These are phyloP conservation scores for Aspergillus sp. DNA, from an alignment of 2,329 filamentous ascomycete genomes.

Conservation along the genomic window DNA sequence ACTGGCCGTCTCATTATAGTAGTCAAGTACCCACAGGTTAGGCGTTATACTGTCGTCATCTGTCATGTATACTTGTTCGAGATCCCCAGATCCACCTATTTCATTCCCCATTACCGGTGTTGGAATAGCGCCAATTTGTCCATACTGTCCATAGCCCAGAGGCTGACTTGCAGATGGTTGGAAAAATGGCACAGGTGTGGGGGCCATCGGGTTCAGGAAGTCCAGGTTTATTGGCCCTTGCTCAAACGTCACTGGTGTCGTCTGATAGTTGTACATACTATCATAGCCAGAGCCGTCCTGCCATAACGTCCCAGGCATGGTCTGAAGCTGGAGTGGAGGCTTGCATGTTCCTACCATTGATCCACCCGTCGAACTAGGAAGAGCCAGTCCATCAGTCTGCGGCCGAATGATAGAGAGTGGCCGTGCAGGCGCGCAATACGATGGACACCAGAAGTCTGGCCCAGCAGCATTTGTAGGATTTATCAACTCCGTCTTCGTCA, in stretches of 20 bases:
- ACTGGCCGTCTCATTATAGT: conserved; percentile 1
- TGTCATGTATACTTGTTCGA: conserved; percentile 1
- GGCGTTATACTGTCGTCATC: neutral
- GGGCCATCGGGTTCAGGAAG: neutral
- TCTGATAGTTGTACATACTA: neutral
- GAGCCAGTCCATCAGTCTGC: neutral
- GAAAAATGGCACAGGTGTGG: neutral
- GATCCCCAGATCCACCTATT: neutral
- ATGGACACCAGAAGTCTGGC: conserved; percentile 1
- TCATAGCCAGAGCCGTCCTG: neutral
- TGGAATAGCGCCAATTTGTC: neutral
- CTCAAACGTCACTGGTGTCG: neutral
- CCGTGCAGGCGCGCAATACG: neutral
- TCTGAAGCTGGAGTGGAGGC: neutral
- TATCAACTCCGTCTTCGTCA: neutral
- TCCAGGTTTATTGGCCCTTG: neutral
- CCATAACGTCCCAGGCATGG: neutral
- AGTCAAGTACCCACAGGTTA: conserved; percentile 7
- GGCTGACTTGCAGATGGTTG: neutral
- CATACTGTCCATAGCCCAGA: neutral
- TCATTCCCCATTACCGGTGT: neutral
- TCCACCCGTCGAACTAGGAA: neutral
- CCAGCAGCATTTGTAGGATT: neutral
- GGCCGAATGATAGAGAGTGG: neutral
- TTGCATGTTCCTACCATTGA: neutral